A percentile compares a stretch with the other conserved stretches of the same genome.
Evolutionary conservation across 2,329 filamentous ascomycete species (phyloP).

Genomic region (Aphanocladium album): DNA sequence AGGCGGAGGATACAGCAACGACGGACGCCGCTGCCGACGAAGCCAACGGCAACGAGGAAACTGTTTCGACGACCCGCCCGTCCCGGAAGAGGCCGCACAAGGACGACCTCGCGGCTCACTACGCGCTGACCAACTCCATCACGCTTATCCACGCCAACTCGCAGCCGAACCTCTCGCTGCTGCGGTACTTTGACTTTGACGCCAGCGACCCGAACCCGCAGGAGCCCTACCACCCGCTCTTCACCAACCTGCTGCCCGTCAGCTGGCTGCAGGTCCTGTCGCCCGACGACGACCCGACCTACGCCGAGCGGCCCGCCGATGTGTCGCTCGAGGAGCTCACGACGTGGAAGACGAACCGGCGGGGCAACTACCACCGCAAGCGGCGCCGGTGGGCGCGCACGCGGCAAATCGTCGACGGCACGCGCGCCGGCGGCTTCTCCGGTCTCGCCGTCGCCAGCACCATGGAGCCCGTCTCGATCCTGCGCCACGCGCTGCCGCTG

Average conservation of each 20-base stretch:
- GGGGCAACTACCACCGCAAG: conserved; percentile 85
- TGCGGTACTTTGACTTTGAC: conserved; percentile 89
- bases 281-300: conserved; percentile 69
- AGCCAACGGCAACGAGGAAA: conserved; percentile 13
- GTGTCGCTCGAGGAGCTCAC: conserved; percentile 58
- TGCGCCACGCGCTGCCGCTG: conserved; percentile 72
- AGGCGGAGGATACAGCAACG: conserved; percentile 6
- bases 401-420: conserved; percentile 66
- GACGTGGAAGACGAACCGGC: conserved; percentile 73
- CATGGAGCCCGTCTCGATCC: conserved; percentile 74
- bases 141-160: conserved; percentile 77
- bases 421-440: conserved; percentile 71
- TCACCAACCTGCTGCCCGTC: conserved; percentile 73
- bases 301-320: conserved; percentile 58
- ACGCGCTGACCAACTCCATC: conserved; percentile 66
- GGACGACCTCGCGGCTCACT: conserved; percentile 58
- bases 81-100: conserved; percentile 26
- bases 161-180: conserved; percentile 79
- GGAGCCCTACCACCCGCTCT: conserved; percentile 67
- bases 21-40: background rate
- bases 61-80: background rate
- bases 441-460: conserved; percentile 76
- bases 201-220: conserved; percentile 55
- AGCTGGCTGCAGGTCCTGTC: conserved; percentile 89
- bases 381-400: conserved; percentile 73